Conservation (phyloP, 225 moss, liverwort and hornwort species). For the Antitrichia curtipendula region DNA sequence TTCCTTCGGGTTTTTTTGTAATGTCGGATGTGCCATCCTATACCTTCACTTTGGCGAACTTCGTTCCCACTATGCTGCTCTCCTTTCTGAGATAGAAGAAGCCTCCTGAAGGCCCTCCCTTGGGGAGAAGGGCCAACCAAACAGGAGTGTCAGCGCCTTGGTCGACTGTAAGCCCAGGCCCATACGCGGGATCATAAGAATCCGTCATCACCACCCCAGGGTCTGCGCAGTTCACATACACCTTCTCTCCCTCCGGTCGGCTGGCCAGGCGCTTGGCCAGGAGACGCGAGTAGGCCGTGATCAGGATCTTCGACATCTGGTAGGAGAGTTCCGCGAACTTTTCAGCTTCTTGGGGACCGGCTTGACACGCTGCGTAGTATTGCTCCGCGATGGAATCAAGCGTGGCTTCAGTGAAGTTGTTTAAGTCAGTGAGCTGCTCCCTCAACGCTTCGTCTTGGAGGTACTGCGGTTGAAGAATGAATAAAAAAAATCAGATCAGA, state of each 20-base stretch:
- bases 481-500: neutral
- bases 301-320: neutral
- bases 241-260: neutral
- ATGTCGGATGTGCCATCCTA: neutral
- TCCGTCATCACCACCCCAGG: neutral
- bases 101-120: neutral
- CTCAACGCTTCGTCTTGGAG: neutral
- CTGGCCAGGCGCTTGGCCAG: neutral
- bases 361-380: slow-evolving; percentile 19
- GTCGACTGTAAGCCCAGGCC: neutral
- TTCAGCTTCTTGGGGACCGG: neutral
- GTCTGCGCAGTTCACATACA: neutral
- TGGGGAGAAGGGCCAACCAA: neutral
- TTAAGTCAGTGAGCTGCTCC: neutral
- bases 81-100: neutral
- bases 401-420: neutral
- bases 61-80: neutral
- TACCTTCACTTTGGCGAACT: neutral
- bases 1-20: neutral
- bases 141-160: neutral
- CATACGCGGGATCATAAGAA: neutral
- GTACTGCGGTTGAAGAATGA: neutral
- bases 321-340: neutral
- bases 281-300: neutral
- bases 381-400: slow-evolving; percentile 13